Evolutionary conservation across 1,139 yeast genomes (phyloP), one percentile per base, ranked within the genome.

Genomic region (Debaryomyces coudertii): DNA sequence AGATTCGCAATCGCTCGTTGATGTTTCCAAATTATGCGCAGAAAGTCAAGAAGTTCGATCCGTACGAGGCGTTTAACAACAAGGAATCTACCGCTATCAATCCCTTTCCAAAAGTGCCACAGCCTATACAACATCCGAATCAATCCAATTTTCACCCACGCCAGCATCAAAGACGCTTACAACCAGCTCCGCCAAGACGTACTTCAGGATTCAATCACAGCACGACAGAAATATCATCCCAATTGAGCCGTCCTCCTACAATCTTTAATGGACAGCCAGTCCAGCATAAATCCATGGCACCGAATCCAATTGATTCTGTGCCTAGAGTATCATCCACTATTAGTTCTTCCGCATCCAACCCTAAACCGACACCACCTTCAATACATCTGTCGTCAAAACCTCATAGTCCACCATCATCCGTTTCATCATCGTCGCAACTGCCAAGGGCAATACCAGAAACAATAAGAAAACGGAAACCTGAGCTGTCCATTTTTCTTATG

Each of bases 1-100:
- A 74, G 24, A 47, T 68, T 12, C 68, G 62, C 51, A 57, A 54
- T 36, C 52, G 79, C 33, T 59, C 67, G 20, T 53, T 67, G 40
- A 69, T 72, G 67, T 73, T 72, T 53, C 62, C 65, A 2, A 52
- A 36, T 23, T 43, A 41, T 23, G 36, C 44, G 15, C 46, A 45
- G 41, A 48, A 39, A 24, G 43, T 46, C 11, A 49, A 50, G 41
- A 49, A 46, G 25, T 61, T 62, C 47, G 70, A 66, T 47, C 64
- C 71, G 1, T 63, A 57, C 47, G 61, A 57, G 46, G 63, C 60
- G 16, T 64, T 66, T 44, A 53, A 52, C 7, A 4, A 15, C 8
- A 35, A 11, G 16, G 31, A 29, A 25, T 20, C 34, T 11, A 5
- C 27, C 2, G 5, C 5, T 23, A 16, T 20, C 12, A 8, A 23